phyloP scores from a whole-genome alignment of 1,139 yeast species.

The Yamadazyma sp. region DNA sequence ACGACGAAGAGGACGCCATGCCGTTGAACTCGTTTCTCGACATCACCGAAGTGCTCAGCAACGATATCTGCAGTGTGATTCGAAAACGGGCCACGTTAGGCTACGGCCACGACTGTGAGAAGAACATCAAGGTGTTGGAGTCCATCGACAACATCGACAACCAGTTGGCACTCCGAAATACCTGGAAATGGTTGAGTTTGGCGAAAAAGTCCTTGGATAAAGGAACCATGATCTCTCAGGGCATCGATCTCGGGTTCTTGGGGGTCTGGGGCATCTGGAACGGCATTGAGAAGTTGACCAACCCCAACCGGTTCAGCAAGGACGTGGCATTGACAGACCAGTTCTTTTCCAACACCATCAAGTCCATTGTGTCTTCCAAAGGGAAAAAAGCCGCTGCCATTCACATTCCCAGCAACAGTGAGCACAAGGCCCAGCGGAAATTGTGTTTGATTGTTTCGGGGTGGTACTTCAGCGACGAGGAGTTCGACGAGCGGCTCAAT shows the following conservation, averaged over 20 bases:
- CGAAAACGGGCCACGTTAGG: slow-evolving; percentile 70
- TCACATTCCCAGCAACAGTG: slow-evolving; percentile 48
- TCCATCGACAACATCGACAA: slow-evolving; percentile 53
- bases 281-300: slow-evolving; percentile 63
- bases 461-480: slow-evolving; percentile 81
- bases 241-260: slow-evolving; percentile 78
- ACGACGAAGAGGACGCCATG: slow-evolving; percentile 26
- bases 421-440: slow-evolving; percentile 63
- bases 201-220: slow-evolving; percentile 68
- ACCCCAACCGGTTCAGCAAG: slow-evolving; percentile 51
- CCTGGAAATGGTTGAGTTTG: slow-evolving; percentile 88
- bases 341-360: slow-evolving; percentile 47
- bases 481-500: slow-evolving; percentile 68
- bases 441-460: slow-evolving; percentile 85
- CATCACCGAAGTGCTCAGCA: slow-evolving; percentile 43
- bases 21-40: slow-evolving; percentile 35
- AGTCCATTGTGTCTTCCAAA: slow-evolving; percentile 40
- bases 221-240: slow-evolving; percentile 66
- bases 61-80: slow-evolving; percentile 68
- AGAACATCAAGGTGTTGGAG: slow-evolving; percentile 63
- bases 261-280: slow-evolving; percentile 93
- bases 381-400: slow-evolving; percentile 48
- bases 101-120: slow-evolving; percentile 69
- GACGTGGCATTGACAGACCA: slow-evolving; percentile 38
- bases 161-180: slow-evolving; percentile 61